Conservation (phyloP, 352 stramenopile genomes). For the Phytophthora crassamura region DNA sequence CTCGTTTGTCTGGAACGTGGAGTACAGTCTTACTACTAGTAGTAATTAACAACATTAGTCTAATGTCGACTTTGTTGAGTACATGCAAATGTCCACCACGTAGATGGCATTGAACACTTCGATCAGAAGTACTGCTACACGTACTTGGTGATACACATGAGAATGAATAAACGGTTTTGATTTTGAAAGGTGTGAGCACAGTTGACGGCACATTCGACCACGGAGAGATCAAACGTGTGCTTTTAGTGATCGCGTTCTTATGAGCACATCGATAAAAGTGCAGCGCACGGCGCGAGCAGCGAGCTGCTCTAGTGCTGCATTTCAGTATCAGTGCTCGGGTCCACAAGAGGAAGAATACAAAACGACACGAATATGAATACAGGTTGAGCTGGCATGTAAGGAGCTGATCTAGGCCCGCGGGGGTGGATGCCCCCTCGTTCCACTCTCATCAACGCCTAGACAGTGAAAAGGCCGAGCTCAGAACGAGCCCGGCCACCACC, state of each 20-base stretch:
- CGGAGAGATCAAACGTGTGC: constrained; percentile 79
- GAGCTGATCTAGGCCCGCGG: constrained; percentile 77
- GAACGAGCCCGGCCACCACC: constrained; percentile 65
- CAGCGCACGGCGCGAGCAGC: constrained; percentile 50
- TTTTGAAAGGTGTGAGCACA: constrained; percentile 63
- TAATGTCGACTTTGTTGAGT: no score
- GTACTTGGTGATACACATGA: no score
- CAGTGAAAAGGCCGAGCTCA: constrained; percentile 63
- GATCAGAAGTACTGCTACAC: no score
- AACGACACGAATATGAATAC: constrained; percentile 1
- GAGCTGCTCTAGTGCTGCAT: constrained; percentile 55
- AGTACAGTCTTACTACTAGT: no score
- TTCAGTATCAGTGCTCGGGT: constrained; percentile 79
- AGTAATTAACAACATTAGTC: no score
- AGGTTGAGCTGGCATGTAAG: constrained; percentile 54
- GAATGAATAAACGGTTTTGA: background rate
- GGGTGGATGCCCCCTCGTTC: constrained; percentile 45
- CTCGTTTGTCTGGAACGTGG: no score
- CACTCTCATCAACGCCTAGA: constrained; percentile 85
- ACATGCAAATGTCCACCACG: no score
- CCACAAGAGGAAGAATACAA: background rate
- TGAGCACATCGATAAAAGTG: constrained; percentile 88
- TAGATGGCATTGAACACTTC: no score
- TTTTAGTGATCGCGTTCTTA: constrained; percentile 87
- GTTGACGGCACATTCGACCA: constrained; percentile 89